Base-by-base conservation (phyloP, 768 basidiomycete genomes). In the Suillus hirtellus region DNA sequence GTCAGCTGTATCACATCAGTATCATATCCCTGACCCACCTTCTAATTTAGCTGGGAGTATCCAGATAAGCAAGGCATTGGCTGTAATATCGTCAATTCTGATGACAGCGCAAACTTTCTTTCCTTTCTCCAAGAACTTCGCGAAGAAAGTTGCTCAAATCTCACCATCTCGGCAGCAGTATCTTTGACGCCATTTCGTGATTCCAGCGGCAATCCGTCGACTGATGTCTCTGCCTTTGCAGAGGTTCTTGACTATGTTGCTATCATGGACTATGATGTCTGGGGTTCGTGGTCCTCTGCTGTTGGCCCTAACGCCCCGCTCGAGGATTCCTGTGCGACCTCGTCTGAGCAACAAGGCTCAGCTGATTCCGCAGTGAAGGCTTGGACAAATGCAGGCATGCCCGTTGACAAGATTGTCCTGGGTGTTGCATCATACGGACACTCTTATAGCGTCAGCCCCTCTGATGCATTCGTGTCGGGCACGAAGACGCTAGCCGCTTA, bases 371-470 rank as follows among this genome's bases (percentile, higher is more conserved):
- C 91, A 5, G 82, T 98, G 47, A 72, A 78, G 6, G 83, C 86
- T 2, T 97, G 95, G 96, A 84, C 81, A 0, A 67, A 70, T 1
- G 94, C 94, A 47, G 90, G 92, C 12, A 87, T 98, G 76, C 90
- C 94, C 14, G 74, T 80, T 8, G 62, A 65, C 60, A 75, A 90
- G 77, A 88, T 96, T 62, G 85, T 94, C 37, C 85, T 98, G 7
- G 96, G 94, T 59, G 87, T 96, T 1, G 85, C 94, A 14, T 79
- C 89, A 14, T 96, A 93, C 75, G 93, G 92, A 1, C 93, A 93
- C 76, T 86, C 91, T 24, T 95, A 79, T 80, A 72, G 40, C 0
- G 75, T 75, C 14, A 21, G 64, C 15, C 66, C 68, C 15, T 71
- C 72, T 34, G 64, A 70, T 4, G 70, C 72, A 19, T 56, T 56